Conservation (phyloP, 108 stramenopile species). For the Cyclotella distinguenda region DNA sequence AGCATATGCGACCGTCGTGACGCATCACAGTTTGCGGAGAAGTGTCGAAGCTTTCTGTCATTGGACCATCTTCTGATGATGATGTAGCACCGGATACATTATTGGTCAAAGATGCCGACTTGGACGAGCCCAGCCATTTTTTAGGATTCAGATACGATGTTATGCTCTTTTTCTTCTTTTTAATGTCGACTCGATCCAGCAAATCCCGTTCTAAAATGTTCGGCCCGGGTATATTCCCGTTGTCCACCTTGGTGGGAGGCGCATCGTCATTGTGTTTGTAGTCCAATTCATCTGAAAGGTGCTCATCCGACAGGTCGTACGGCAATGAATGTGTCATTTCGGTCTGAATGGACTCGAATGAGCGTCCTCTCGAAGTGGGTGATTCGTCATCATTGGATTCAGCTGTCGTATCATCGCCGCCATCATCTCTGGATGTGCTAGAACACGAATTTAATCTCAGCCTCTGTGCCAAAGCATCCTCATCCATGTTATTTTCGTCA, state of each 20-base stretch:
- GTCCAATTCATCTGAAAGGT: neutral
- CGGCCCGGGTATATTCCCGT: neutral
- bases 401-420: neutral
- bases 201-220: conserved; percentile 10
- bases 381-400: conserved; percentile 2
- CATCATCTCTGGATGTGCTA: neutral
- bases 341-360: neutral
- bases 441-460: conserved; percentile 4
- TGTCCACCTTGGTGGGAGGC: neutral
- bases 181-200: neutral
- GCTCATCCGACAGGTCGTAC: conserved; percentile 6
- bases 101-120: neutral
- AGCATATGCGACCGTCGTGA: conserved; percentile 2
- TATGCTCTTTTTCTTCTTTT: conserved; percentile 15
- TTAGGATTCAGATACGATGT: conserved; percentile 8
- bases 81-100: neutral
- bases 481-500: neutral
- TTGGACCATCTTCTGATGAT: no score
- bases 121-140: conserved; percentile 9
- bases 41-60: neutral
- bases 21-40: neutral
- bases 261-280: conserved; percentile 13
- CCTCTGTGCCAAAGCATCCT: neutral
- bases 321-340: neutral
- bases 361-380: neutral